phyloP scores from a whole-genome alignment of 2,329 filamentous ascomycete species.

The Neocatenulostroma microsporum region DNA sequence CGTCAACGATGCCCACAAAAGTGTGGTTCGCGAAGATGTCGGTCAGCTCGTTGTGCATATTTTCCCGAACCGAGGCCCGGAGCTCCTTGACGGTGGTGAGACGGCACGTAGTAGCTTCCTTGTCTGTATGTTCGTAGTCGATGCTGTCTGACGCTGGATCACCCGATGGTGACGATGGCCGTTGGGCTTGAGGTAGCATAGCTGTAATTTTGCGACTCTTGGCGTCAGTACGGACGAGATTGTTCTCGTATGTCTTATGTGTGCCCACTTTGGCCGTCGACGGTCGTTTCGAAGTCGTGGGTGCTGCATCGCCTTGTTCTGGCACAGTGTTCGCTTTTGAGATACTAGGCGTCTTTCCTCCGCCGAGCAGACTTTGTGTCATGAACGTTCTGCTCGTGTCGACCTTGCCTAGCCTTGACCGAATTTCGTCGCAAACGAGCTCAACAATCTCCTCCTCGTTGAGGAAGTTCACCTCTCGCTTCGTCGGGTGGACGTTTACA shows the following conservation, averaged over 20 bases:
- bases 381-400: constrained; percentile 92
- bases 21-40: constrained; percentile 82
- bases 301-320: constrained; percentile 22
- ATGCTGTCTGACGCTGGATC: constrained; percentile 40
- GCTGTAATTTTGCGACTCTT: constrained; percentile 89
- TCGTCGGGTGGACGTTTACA: constrained; percentile 96
- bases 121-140: constrained; percentile 65
- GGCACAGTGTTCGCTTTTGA: constrained; percentile 32
- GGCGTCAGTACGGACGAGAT: constrained; percentile 81
- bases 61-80: constrained; percentile 68
- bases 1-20: constrained; percentile 89
- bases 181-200: constrained; percentile 64
- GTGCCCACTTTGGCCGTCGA: constrained; percentile 20
- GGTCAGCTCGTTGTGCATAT: constrained; percentile 76
- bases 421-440: constrained; percentile 71
- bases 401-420: constrained; percentile 70
- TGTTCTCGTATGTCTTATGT: constrained; percentile 69
- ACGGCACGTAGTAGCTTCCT: constrained; percentile 60
- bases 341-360: constrained; percentile 43
- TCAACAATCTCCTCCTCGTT: constrained; percentile 96
- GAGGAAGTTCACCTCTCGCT: constrained; percentile 91
- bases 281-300: constrained; percentile 27
- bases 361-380: constrained; percentile 82
- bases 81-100: constrained; percentile 81
- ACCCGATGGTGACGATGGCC: constrained; percentile 30